These are phyloP conservation scores for Eurotiales sp. DNA, from an alignment of 2,329 filamentous ascomycete species.

Conservation along the genomic window DNA sequence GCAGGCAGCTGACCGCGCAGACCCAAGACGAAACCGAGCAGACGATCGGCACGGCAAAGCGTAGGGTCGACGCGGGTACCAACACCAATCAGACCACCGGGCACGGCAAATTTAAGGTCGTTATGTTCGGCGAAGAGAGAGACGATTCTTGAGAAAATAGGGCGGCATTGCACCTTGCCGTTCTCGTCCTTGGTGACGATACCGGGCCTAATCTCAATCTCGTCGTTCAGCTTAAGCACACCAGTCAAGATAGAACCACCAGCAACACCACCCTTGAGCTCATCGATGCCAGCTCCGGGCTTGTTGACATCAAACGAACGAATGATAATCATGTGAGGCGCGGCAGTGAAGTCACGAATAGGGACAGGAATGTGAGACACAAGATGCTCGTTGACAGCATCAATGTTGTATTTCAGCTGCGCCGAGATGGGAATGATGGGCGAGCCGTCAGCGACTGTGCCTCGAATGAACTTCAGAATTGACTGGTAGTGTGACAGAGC, in stretches of 20 bases:
- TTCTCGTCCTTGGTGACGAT: constrained; percentile 93
- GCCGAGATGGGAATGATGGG: constrained; percentile 96
- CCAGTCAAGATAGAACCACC: constrained; percentile 95
- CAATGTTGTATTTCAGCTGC: constrained; percentile 99
- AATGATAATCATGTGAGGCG: constrained; percentile 98
- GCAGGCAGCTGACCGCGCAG: constrained; percentile 89
- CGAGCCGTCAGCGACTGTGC: constrained; percentile 90
- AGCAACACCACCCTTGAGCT: constrained; percentile 96
- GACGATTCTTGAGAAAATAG: constrained; percentile 93
- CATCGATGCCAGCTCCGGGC: constrained; percentile 96
- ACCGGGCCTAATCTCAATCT: constrained; percentile 98
- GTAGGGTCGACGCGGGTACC: constrained; percentile 97
- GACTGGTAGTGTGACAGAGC: constrained; percentile 93
- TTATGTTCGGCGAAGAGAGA: constrained; percentile 97
- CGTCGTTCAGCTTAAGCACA: constrained; percentile 93
- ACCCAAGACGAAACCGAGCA: constrained; percentile 95
- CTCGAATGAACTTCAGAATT: constrained; percentile 96
- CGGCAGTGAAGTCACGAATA: constrained; percentile 80
- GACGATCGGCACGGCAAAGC: constrained; percentile 95
- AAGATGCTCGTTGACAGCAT: constrained; percentile 93
- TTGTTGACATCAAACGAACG: constrained; percentile 99
- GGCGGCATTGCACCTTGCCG: constrained; percentile 91
- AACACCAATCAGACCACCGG: constrained; percentile 95
- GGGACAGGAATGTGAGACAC: constrained; percentile 94
- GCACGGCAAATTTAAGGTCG: constrained; percentile 96